Base-by-base conservation (phyloP, 768 basidiomycete genomes). In the Boletus fagicola region DNA sequence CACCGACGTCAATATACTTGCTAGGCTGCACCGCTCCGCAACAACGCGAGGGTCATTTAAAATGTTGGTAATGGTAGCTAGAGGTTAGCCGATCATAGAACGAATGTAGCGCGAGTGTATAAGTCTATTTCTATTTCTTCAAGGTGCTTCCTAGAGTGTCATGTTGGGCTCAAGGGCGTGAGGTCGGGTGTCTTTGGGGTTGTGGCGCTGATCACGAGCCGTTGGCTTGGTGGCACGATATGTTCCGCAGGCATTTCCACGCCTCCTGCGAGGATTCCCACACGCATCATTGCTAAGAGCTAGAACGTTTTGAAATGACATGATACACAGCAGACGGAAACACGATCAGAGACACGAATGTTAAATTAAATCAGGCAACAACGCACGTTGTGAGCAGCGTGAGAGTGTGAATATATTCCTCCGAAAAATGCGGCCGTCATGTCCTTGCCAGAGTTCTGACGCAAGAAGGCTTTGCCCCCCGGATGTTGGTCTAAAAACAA, bases 371-470 rank as follows among this genome's bases (percentile, higher is more conserved):
- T 49, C 30, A 54, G 54, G 50, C 11, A 54, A 28, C 9, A 49
- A 74, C 83, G 59, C 67, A 86, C 86, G 60, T 89, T 90, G 69
- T 88, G 86, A 12, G 91, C 91, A 7, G 89, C 90, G 69, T 90
- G 88, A 9, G 88, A 90, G 67, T 94, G 91, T 28, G 84, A 80
- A 70, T 92, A 91, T 2, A 88, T 76, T 24, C 92, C 92, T 5
- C 94, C 94, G 68, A 87, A 90, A 77, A 95, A 95, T 2, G 89
- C 81, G 1, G 87, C 80, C 0, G 92, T 93, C 68, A 89, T 85
- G 61, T 95, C 92, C 65, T 85, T 87, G n/a, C 92, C 93, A 16
- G 85, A 78, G 58, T 77, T 83, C 28, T 72, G 74, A 52, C 75
- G 71, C 64, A 97, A 73, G 51, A 89, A 65, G 39, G 75, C 66